Evolutionary conservation across 768 basidiomycete species (phyloP), one percentile per base, ranked within the genome.

Genomic region (Hortiboletus campestris): DNA sequence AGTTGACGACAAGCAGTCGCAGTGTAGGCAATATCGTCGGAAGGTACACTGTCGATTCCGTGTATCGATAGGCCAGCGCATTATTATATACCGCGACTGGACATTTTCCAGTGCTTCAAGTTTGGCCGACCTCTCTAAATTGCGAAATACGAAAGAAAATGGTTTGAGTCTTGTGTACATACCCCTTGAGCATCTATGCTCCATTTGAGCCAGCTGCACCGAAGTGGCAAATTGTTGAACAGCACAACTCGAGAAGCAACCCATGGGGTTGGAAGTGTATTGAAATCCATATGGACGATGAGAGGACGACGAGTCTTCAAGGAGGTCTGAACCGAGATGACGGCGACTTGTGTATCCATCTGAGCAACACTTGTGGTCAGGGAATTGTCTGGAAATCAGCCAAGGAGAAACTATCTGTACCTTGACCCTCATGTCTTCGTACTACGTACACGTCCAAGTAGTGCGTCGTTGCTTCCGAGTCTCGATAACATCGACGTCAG

Each of bases 181-280:
- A 69, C 61, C 88, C 86, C 59, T 89, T 83, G 3, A 89, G 60
- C 7, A 89, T 45, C 13, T 88, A 61, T 0, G 85, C 80, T 3
- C 80, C 77, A 56, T 89, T 89, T 9, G 86, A 88, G 0, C 88
- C 88, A 22, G 87, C 77, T 0, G 88, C 88, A 19, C 89, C 89
- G 60, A 88, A 91, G n/a, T n/a, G n/a, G n/a, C n/a, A n/a, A n/a
- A 60, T 88, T 90, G 61, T 88, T 89, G 51, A 91, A 71, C 25
- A 89, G 59, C 1, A 84, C 86, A 8, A 83, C 56, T 8, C 86
- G 76, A 13, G 76, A 70, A 29, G 71, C 62, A 9, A 49, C 25
- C 87, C 88, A 89, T 3, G 71, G 60, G 1, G 62, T 55, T 0
- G 73, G 58, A 14, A 55, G 50, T 0, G 71, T 77, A 57, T 79